These are phyloP conservation scores for Azolla pinnata DNA, from an alignment of 75 land plant species.

Conservation along the genomic window DNA sequence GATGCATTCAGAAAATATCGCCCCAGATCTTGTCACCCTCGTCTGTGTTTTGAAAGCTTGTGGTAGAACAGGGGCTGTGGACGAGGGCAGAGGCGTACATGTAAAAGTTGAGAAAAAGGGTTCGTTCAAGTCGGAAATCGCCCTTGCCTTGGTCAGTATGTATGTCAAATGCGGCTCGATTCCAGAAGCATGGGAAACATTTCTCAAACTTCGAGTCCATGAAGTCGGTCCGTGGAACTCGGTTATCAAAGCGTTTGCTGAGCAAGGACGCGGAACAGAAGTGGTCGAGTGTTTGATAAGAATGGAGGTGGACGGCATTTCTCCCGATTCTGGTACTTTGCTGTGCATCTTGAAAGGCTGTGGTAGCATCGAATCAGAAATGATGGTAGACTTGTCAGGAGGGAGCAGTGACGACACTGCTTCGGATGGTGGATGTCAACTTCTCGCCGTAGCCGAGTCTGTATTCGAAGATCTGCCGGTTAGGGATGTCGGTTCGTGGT, in stretches of 20 bases:
- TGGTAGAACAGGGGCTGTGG: constrained; percentile 8
- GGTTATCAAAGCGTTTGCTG: neutral
- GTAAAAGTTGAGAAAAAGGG: neutral
- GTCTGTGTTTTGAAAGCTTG: constrained; percentile 15
- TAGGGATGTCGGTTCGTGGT: constrained; percentile 47
- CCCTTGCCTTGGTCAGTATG: constrained; percentile 18
- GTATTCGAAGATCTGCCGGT: constrained; percentile 4
- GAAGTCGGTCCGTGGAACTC: constrained; percentile 1
- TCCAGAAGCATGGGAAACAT: constrained; percentile 8
- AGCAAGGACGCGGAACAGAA: neutral
- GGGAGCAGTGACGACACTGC: too few relatives aligned
- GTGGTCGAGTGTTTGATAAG: neutral
- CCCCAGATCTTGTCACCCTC: constrained; percentile 11
- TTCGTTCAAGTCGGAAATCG: constrained; percentile 2
- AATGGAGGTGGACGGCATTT: neutral
- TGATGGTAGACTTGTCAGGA: too few relatives aligned
- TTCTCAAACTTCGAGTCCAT: neutral
- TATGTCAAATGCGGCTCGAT: constrained; percentile 10
- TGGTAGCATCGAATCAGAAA: too few relatives aligned
- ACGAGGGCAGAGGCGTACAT: constrained; percentile 7
- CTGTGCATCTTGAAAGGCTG: too few relatives aligned
- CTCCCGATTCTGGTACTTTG: too few relatives aligned
- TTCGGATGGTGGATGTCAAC: too few relatives aligned
- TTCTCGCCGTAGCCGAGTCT: too few relatives aligned
- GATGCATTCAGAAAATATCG: constrained; percentile 10